phyloP scores from a whole-genome alignment of 2,329 filamentous ascomycete species.

The Fusarium chaquense region DNA sequence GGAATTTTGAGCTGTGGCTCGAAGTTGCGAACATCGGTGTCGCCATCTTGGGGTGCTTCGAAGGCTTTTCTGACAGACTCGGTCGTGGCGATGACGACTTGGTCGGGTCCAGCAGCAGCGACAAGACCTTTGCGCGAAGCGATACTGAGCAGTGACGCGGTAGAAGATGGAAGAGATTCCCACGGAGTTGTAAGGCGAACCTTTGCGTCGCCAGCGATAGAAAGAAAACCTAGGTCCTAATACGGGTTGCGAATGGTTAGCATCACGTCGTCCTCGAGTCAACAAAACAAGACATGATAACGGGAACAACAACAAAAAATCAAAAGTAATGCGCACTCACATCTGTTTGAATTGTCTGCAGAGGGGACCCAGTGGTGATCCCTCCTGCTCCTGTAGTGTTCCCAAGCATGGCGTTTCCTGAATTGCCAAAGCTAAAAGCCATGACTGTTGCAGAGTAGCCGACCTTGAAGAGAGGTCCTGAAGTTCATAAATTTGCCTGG shows the following conservation, averaged over 20 bases:
- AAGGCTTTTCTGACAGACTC: conserved; percentile 83
- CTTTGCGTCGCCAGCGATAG: conserved; percentile 83
- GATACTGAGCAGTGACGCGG: conserved; percentile 85
- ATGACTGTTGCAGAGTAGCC: conserved; percentile 61
- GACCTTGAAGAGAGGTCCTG: conserved; percentile 45
- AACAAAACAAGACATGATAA: conserved; percentile 30
- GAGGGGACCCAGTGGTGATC: conserved; percentile 68
- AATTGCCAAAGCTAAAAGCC: conserved; percentile 73
- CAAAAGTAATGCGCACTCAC: conserved; percentile 58
- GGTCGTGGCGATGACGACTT: conserved; percentile 80
- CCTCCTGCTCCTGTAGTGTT: conserved; percentile 55
- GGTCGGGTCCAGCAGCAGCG: conserved; percentile 87
- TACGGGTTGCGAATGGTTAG: conserved; percentile 40
- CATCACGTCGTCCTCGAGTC: conserved; percentile 23
- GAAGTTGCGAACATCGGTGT: conserved; percentile 76
- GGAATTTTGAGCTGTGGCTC: conserved; percentile 78
- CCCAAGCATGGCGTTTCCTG: conserved; percentile 59
- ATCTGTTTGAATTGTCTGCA: conserved; percentile 86
- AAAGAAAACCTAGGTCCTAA: conserved; percentile 82
- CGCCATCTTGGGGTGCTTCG: conserved; percentile 66
- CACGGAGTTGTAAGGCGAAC: conserved; percentile 84
- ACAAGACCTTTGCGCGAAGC: conserved; percentile 84
- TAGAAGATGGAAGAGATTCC: conserved; percentile 79
- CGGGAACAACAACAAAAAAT: neutral
- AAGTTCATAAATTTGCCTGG: conserved; percentile 47